phyloP scores from a whole-genome alignment of 2,329 filamentous ascomycete genomes.

The Dactylellina cionopaga region DNA sequence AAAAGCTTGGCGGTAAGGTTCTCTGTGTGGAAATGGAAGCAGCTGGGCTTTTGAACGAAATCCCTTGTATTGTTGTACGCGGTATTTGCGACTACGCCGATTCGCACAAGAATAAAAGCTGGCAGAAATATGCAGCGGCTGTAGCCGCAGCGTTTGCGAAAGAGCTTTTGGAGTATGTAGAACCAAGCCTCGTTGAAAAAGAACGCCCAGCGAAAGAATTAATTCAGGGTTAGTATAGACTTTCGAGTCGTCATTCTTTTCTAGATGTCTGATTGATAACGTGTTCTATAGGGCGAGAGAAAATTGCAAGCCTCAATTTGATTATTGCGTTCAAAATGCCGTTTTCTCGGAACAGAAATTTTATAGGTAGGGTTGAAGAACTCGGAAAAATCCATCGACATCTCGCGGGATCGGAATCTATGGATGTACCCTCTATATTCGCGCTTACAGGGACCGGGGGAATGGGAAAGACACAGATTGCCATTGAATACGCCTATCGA shows the following conservation, averaged over 20 bases:
- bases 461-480: too few relatives aligned
- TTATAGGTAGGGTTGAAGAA: not conserved
- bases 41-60: too few relatives aligned
- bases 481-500: conserved; percentile 6
- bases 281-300: not conserved
- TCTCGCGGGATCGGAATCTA: not conserved
- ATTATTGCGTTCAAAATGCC: not conserved
- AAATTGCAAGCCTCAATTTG: not conserved
- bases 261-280: not conserved
- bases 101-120: conserved; percentile 52
- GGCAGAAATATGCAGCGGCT: conserved; percentile 51
- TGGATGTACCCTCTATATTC: not conserved
- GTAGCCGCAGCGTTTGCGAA: conserved; percentile 5
- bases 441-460: conserved; percentile 5
- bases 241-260: too few relatives aligned
- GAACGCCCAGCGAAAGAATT: too few relatives aligned
- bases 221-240: not conserved
- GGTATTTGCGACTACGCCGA: conserved; percentile 54
- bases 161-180: not conserved
- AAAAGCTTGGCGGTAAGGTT: too few relatives aligned
- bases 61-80: conserved; percentile 29
- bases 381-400: not conserved
- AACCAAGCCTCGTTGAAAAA: not conserved
- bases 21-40: too few relatives aligned
- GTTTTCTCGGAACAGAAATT: not conserved